Evolutionary conservation across 345 rosid species (phyloP).

Genomic region (Citrus medica): DNA sequence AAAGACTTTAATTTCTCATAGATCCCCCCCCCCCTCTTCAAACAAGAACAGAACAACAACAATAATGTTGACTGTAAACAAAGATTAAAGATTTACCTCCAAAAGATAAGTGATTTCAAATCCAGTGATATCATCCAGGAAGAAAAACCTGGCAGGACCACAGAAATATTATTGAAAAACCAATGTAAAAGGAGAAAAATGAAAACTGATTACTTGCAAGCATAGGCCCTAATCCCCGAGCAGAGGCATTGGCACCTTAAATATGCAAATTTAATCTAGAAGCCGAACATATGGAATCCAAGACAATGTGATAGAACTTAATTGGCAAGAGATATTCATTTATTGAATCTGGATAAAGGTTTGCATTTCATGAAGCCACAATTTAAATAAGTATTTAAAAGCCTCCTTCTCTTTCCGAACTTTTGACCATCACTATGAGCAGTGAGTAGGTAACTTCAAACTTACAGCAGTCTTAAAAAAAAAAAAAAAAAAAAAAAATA

Average conservation of each 20-base stretch:
- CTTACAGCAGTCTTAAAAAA: background rate
- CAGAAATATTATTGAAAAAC: background rate
- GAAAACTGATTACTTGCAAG: background rate
- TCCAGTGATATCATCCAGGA: constrained; percentile 90
- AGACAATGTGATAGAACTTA: background rate
- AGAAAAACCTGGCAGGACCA: constrained; percentile 69
- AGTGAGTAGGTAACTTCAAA: background rate
- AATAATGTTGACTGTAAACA: too few relatives aligned
- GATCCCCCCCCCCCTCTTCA: background rate
- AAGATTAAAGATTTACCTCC: constrained; percentile 50
- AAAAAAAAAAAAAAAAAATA: background rate
- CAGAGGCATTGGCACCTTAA: background rate
- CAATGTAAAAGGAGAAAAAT: background rate
- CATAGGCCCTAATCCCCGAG: background rate
- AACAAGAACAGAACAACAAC: background rate
- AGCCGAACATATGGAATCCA: background rate
- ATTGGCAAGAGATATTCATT: background rate
- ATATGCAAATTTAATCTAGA: background rate
- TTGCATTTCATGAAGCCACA: background rate
- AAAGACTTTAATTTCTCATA: background rate
- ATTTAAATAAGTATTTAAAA: background rate
- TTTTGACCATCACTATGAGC: background rate
- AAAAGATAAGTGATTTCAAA: constrained; percentile 83
- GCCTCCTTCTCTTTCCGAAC: background rate
- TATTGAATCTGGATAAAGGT: background rate